phyloP scores from a whole-genome alignment of 305 asterid species.

The Fraxinus paxiana region DNA sequence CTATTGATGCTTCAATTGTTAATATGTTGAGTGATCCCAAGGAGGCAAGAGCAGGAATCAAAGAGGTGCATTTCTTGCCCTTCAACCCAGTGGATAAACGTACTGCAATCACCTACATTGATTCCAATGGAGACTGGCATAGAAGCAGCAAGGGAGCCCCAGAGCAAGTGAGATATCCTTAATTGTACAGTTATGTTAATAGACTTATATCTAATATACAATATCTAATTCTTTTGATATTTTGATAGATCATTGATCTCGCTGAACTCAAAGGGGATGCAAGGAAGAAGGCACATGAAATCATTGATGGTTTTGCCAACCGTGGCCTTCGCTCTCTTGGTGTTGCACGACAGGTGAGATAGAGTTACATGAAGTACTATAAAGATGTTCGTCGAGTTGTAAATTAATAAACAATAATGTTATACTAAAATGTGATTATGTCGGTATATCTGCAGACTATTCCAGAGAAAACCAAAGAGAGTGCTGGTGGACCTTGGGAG shows the following conservation, averaged over 20 bases:
- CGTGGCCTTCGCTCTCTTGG: constrained; percentile 86
- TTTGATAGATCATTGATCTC: constrained; percentile 64
- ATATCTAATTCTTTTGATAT: neutral
- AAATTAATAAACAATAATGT: neutral
- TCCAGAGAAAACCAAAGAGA: constrained; percentile 49
- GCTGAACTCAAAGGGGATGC: constrained; percentile 56
- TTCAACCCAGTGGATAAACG: constrained; percentile 55
- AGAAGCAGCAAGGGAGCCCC: constrained; percentile 60
- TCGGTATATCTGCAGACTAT: constrained; percentile 34
- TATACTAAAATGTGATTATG: neutral
- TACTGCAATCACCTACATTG: constrained; percentile 49
- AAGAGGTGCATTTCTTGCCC: constrained; percentile 50
- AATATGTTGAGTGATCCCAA: constrained; percentile 68
- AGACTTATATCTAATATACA: neutral
- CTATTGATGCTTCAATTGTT: constrained; percentile 84
- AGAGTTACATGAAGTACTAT: neutral
- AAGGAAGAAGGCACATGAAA: constrained; percentile 45
- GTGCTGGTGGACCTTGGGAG: constrained; percentile 55
- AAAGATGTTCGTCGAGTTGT: neutral
- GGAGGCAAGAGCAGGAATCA: constrained; percentile 60
- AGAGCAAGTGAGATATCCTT: constrained; percentile 39
- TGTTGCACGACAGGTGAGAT: constrained; percentile 58
- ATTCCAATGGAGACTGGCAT: constrained; percentile 44
- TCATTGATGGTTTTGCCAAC: constrained; percentile 63
- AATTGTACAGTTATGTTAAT: neutral